Conservation (phyloP, 305 asterid genomes). For the Solanum hybrid region DNA sequence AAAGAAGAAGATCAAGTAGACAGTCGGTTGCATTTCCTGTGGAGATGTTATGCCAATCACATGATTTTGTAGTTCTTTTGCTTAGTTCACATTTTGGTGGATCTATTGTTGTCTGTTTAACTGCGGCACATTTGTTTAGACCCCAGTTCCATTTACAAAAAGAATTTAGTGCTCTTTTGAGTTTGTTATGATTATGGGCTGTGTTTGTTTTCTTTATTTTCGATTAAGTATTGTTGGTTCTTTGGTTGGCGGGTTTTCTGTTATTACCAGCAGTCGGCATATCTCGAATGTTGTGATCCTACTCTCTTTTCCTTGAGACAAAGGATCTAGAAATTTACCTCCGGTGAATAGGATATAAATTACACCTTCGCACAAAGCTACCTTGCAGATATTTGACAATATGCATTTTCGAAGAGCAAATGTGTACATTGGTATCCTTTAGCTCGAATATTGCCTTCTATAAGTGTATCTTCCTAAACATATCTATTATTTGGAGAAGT, state of each 20-base stretch:
- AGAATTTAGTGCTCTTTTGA: not conserved
- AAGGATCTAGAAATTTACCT: not conserved
- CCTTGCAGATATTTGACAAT: not conserved
- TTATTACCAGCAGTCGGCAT: not conserved
- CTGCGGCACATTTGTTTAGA: not conserved
- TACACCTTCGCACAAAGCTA: not conserved
- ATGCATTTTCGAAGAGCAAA: not conserved
- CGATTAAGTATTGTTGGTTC: not conserved
- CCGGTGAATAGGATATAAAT: not conserved
- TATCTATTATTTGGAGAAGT: not conserved
- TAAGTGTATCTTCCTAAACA: not conserved
- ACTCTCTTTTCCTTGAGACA: not conserved
- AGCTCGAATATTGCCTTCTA: not conserved
- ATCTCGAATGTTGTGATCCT: not conserved
- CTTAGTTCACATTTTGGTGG: not conserved
- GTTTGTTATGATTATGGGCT: not conserved
- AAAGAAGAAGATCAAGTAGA: conserved; percentile 76
- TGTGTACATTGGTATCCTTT: not conserved
- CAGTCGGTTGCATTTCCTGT: not conserved
- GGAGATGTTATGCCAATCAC: not conserved
- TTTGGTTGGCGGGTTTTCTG: not conserved
- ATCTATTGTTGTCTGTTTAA: not conserved
- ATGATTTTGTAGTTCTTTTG: not conserved
- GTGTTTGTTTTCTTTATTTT: not conserved
- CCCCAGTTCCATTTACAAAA: not conserved